Evolutionary conservation across 2,329 filamentous ascomycete genomes (phyloP).

Genomic region (Colletotrichum kahawae): DNA sequence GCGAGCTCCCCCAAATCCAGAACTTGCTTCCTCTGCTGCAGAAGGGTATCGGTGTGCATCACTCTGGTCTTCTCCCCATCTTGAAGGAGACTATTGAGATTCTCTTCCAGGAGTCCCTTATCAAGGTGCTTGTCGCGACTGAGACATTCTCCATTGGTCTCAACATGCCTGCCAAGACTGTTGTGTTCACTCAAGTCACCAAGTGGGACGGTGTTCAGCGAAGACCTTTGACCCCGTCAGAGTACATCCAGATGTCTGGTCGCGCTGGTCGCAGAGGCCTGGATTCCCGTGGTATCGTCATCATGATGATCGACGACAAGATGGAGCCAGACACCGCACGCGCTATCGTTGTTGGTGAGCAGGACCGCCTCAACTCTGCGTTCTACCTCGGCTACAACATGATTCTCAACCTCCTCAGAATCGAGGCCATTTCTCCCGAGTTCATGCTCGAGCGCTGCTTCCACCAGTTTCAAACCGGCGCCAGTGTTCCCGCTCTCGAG

Average conservation of each 20-base stretch:
- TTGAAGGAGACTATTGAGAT: conserved; percentile 99
- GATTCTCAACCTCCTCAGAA: conserved; percentile 93
- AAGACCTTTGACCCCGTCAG: conserved; percentile 88
- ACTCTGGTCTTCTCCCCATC: conserved; percentile 93
- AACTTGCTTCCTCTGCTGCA: conserved; percentile 88
- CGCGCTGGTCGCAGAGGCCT: conserved; percentile 96
- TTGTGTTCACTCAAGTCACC: conserved; percentile 96
- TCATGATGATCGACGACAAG: conserved; percentile 99
- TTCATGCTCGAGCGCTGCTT: conserved; percentile 99
- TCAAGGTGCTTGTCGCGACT: conserved; percentile 97
- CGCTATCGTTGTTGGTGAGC: conserved; percentile 92
- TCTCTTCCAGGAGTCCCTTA: conserved; percentile 94
- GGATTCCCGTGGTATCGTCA: conserved; percentile 96
- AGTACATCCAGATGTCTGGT: conserved; percentile 99
- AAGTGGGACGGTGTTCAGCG: conserved; percentile 88
- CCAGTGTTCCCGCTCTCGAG: conserved; percentile 83
- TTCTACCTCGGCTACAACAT: conserved; percentile 99
- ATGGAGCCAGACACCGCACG: conserved; percentile 95
- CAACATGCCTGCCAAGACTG: conserved; percentile 99
- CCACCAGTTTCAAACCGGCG: conserved; percentile 96
- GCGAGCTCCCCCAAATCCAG: conserved; percentile 84
- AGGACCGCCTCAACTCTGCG: conserved; percentile 96
- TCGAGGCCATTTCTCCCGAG: conserved; percentile 98
- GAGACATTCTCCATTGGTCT: conserved; percentile 98
- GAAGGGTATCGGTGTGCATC: conserved; percentile 95